Percentiles rank a stretch among this genome's conserved stretches.
phyloP scores from a whole-genome alignment of 441 rosid genomes.

The Jatropha podagrica region DNA sequence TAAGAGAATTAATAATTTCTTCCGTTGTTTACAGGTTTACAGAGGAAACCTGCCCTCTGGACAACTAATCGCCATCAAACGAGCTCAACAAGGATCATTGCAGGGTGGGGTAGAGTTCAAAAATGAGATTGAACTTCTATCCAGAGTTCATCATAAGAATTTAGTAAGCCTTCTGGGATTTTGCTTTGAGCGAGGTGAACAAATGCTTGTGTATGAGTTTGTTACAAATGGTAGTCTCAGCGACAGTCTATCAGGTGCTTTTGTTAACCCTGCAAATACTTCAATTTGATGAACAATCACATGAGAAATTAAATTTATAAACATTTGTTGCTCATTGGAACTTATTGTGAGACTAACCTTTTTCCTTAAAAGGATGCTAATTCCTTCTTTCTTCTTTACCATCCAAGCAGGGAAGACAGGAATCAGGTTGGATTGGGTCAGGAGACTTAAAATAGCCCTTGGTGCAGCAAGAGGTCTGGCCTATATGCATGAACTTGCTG shows the following conservation, averaged over 20 bases:
- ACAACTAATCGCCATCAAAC: conserved; percentile 61
- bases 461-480: conserved; percentile 75
- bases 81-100: conserved; percentile 80
- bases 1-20: conserved; percentile 2
- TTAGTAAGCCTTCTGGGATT: conserved; percentile 70
- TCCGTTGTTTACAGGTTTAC: conserved; percentile 50
- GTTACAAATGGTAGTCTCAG: conserved; percentile 64
- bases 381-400: neutral
- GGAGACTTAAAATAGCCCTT: conserved; percentile 66
- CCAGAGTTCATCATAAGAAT: conserved; percentile 91
- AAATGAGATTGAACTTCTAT: conserved; percentile 87
- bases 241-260: conserved; percentile 70
- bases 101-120: conserved; percentile 93
- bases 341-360: neutral
- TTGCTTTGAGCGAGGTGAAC: conserved; percentile 75
- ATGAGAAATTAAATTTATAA: neutral
- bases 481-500: conserved; percentile 78
- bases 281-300: neutral
- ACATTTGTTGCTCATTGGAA: neutral
- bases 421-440: conserved; percentile 64
- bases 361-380: neutral
- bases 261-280: neutral
- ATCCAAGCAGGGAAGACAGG: conserved; percentile 61
- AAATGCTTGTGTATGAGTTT: conserved; percentile 74
- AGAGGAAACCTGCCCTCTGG: conserved; percentile 67